Evolutionary conservation across 2,329 filamentous ascomycete genomes (phyloP).

Genomic region (Teratosphaeriaceae sp.): DNA sequence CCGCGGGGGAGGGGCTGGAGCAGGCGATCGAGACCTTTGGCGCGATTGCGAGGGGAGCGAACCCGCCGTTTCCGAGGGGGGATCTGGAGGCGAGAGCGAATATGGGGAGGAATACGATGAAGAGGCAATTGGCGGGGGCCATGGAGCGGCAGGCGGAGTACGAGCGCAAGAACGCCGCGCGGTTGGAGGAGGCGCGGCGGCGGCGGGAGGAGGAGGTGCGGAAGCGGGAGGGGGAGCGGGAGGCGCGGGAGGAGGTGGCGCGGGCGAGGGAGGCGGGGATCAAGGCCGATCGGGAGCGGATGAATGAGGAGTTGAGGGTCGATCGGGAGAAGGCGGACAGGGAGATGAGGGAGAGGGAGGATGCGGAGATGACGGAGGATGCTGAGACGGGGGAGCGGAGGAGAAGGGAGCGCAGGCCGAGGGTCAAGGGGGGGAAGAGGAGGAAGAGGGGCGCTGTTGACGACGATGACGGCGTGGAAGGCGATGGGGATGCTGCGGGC

Average conservation of each 20-base stretch:
- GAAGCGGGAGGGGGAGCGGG: constrained; percentile 69
- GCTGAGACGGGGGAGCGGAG: constrained; percentile 74
- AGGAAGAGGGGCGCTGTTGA: constrained; percentile 51
- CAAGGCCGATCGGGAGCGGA: constrained; percentile 79
- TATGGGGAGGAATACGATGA: constrained; percentile 94
- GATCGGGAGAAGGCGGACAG: constrained; percentile 65
- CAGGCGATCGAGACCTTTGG: constrained; percentile 69
- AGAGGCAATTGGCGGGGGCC: constrained; percentile 81
- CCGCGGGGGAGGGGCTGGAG: constrained; percentile 73
- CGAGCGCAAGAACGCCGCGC: constrained; percentile 86
- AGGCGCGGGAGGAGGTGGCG: constrained; percentile 61
- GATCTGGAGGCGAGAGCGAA: constrained; percentile 93
- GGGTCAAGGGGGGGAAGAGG: constrained; percentile 35
- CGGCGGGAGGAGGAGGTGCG: constrained; percentile 73
- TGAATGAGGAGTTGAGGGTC: constrained; percentile 46
- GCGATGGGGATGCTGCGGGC: constrained; percentile 5
- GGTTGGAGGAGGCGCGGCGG: constrained; percentile 72
- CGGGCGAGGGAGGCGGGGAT: constrained; percentile 67
- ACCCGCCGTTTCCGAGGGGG: constrained; percentile 78
- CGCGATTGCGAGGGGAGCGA: constrained; percentile 53
- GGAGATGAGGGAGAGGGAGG: constrained; percentile 54
- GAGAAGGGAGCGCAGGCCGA: constrained; percentile 65
- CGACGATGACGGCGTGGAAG: constrained; percentile 39
- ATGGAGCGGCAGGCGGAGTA: constrained; percentile 82
- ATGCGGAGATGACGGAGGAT: constrained; percentile 76